These are phyloP conservation scores for Lasiosphaeris hirsuta DNA, from an alignment of 495 filamentous ascomycete species.

Conservation along the genomic window DNA sequence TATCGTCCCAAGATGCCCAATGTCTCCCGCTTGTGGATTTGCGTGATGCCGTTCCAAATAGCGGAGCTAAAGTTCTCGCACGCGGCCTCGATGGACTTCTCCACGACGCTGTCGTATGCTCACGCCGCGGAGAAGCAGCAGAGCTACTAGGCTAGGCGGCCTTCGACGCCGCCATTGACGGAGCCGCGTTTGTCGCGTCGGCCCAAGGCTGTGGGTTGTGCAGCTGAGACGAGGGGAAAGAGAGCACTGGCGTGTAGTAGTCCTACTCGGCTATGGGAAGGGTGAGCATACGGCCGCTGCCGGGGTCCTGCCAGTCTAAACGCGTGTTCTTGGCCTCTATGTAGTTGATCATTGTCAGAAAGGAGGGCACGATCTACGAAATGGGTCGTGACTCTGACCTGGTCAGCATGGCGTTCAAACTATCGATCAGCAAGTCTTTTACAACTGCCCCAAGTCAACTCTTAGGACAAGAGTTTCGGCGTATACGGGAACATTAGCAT, in stretches of 20 bases:
- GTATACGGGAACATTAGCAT: no score
- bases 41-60: constrained; percentile 1
- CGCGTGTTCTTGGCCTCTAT: not conserved
- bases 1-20: no score
- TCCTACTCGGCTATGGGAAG: constrained; percentile 2
- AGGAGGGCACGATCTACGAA: not conserved
- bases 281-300: constrained; percentile 1
- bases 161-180: not conserved
- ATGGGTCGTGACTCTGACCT: no score
- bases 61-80: not conserved
- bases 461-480: no score
- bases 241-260: not conserved
- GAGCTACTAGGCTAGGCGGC: not conserved
- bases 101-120: not conserved
- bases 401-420: no score
- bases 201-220: not conserved
- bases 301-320: not conserved
- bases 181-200: not conserved
- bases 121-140: not conserved
- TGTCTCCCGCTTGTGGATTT: not conserved
- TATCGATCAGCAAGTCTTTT: no score
- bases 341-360: not conserved
- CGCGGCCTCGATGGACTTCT: not conserved
- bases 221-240: constrained; percentile 1
- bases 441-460: no score